Base-by-base conservation (phyloP, 306 rosid species). In the Sesbania bispinosa region DNA sequence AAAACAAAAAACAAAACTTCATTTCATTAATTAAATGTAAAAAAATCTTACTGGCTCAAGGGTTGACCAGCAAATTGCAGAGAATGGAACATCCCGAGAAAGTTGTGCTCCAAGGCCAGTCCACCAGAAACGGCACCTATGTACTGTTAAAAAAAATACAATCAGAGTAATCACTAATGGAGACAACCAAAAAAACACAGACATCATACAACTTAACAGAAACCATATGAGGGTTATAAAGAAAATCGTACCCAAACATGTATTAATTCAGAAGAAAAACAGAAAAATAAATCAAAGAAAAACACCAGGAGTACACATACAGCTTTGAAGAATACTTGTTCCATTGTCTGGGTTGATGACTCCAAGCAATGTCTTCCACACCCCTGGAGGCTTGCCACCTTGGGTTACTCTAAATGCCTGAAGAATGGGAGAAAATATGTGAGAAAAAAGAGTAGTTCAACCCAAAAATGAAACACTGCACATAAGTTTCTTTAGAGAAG, bases 31-130 rank as follows among this genome's bases (percentile, higher is more conserved):
- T 64, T 26, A 65, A 41, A 29, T 60, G 19, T 15, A 70, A 54
- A 39, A 39, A 68, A 29, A 43, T 78, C 87, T 82, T 77, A 94
- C 99, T 10, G 95, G 99, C 82, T 94, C 99, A 52, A 94, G 97
- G 57, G 93, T 87, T 41, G 96, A 74, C 99, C 99, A 94, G 85
- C 97, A 94, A 79, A 94, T 86, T 47, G 95, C 97, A 81, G 99
- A 94, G 77, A 81, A 94, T 41, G 99, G 99, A 80, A 89, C 97
- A 79, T 94, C 99, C 23, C 99, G 90, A 73, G 88, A 78, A 70
- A 94, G 90, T 75, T 91, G 97, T 32, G 97, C 97, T 36, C 99
- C 99, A n/a, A 94, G 92, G 75, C 99, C 99, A 53, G 97, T 89
- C 99, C 99, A 94, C 86, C 87, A 88, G 69, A 78, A 26, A 10